phyloP scores from a whole-genome alignment of 352 stramenopile genomes.

The Pythium plurisporium region DNA sequence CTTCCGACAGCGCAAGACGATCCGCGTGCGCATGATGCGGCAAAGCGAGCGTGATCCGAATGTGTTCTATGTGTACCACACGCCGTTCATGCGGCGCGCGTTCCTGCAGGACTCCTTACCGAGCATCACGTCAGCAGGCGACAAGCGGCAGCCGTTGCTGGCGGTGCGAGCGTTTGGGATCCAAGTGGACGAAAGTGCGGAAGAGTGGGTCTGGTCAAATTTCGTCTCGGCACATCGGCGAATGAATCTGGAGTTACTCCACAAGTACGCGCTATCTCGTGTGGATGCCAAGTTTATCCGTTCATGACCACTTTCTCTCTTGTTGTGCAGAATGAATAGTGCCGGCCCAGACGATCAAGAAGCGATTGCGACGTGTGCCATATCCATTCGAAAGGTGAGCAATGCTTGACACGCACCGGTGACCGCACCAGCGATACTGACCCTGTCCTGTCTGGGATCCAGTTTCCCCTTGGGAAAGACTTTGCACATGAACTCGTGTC shows the following conservation, averaged over 20 bases:
- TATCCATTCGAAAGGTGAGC: conserved; percentile 41
- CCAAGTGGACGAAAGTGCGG: conserved; percentile 61
- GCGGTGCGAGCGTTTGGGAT: conserved; percentile 68
- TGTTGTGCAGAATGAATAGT: background rate
- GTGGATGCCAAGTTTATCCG: no score
- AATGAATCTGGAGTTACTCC: conserved; percentile 56
- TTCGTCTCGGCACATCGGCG: conserved; percentile 60
- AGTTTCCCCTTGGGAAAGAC: conserved; percentile 50
- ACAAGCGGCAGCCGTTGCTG: conserved; percentile 28
- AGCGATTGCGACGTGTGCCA: conserved; percentile 45
- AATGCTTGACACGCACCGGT: no score
- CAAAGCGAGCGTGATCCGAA: conserved; percentile 61
- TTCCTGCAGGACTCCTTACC: conserved; percentile 59
- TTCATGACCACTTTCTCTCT: no score
- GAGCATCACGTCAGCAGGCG: conserved; percentile 13
- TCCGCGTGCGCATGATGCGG: conserved; percentile 68
- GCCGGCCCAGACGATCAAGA: background rate
- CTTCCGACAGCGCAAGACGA: conserved; percentile 61
- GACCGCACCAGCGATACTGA: background rate
- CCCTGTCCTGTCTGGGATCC: conserved; percentile 16
- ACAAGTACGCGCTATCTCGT: no score
- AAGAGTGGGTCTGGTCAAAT: conserved; percentile 66
- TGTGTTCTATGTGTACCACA: conserved; percentile 83
- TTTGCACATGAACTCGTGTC: conserved; percentile 61
- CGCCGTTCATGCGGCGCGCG: conserved; percentile 54